phyloP scores from a whole-genome alignment of 257 asterid species.

The Linderniella brevidens region DNA sequence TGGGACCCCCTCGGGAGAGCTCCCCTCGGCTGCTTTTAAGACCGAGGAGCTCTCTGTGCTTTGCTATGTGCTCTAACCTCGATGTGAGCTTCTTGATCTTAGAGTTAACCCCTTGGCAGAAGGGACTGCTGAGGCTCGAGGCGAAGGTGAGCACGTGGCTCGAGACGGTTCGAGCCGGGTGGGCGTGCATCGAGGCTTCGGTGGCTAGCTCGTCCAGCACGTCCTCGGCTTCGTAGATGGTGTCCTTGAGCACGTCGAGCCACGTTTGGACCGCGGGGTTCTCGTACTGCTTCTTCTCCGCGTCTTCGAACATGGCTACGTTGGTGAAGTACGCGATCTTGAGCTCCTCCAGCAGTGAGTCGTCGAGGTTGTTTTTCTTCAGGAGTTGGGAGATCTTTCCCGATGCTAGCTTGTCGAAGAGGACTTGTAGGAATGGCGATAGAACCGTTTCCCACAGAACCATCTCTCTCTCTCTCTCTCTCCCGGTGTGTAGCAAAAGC shows the following conservation, averaged over 20 bases:
- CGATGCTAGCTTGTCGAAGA: constrained; percentile 29
- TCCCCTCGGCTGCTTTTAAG: constrained; percentile 14
- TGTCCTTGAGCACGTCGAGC: constrained; percentile 28
- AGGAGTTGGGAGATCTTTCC: constrained; percentile 24
- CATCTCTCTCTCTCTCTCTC: constrained; percentile 10
- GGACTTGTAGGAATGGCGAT: constrained; percentile 35
- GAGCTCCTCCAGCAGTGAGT: constrained; percentile 26
- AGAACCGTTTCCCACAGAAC: constrained; percentile 28
- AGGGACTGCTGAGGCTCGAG: constrained; percentile 14
- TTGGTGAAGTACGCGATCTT: constrained; percentile 32
- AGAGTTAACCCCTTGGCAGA: constrained; percentile 17
- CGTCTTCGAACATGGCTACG: constrained; percentile 33
- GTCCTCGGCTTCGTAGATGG: constrained; percentile 38
- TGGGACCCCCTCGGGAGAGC: constrained; percentile 13
- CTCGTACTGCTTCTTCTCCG: constrained; percentile 32
- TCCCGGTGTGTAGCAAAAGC: not conserved
- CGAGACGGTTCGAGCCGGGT: constrained; percentile 10
- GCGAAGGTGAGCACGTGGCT: constrained; percentile 19
- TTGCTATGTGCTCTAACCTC: constrained; percentile 30
- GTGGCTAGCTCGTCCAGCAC: constrained; percentile 32
- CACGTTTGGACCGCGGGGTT: constrained; percentile 30
- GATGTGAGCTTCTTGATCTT: constrained; percentile 22
- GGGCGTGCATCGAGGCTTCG: constrained; percentile 19
- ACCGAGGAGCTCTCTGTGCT: constrained; percentile 29
- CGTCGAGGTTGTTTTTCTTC: constrained; percentile 18